A percentile compares a stretch with the other conserved stretches of the same genome.
Conservation (phyloP, 2,329 filamentous ascomycete species). For the Lasiodiplodia gonubiensis region DNA sequence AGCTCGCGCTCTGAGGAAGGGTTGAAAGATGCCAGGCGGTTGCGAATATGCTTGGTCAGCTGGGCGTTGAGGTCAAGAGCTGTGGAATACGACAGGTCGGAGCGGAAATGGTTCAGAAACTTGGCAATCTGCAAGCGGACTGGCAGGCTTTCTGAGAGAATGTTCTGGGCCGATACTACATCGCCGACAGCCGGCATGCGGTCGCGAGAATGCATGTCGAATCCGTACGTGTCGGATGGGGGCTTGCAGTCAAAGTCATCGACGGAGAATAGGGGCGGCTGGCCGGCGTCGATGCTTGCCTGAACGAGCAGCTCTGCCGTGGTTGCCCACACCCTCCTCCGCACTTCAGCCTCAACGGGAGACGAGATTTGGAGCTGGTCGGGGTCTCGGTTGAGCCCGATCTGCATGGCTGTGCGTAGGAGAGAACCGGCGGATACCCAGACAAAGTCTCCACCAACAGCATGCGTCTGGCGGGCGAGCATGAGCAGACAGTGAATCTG, state of each 20-base stretch:
- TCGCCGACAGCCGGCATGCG: background rate
- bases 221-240: slow-evolving; percentile 33
- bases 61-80: slow-evolving; percentile 38
- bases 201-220: slow-evolving; percentile 32
- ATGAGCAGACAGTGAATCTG: slow-evolving; percentile 45
- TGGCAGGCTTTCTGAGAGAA: slow-evolving; percentile 32
- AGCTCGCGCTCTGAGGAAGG: slow-evolving; percentile 1
- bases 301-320: slow-evolving; percentile 50
- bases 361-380: slow-evolving; percentile 43
- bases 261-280: slow-evolving; percentile 37
- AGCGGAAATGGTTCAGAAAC: slow-evolving; percentile 42
- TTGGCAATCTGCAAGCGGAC: slow-evolving; percentile 33
- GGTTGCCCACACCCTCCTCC: slow-evolving; percentile 53
- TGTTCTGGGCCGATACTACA: slow-evolving; percentile 34
- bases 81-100: slow-evolving; percentile 40
- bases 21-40: slow-evolving; percentile 26
- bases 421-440: slow-evolving; percentile 47
- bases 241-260: slow-evolving; percentile 43
- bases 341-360: slow-evolving; percentile 48
- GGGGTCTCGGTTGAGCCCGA: slow-evolving; percentile 52
- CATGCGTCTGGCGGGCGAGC: slow-evolving; percentile 41
- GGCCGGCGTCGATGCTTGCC: slow-evolving; percentile 34
- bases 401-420: slow-evolving; percentile 49
- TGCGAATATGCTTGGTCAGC: slow-evolving; percentile 37
- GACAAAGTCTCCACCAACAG: slow-evolving; percentile 42